Evolutionary conservation across 495 filamentous ascomycete species (phyloP).

Genomic region (Penicillium angulare): DNA sequence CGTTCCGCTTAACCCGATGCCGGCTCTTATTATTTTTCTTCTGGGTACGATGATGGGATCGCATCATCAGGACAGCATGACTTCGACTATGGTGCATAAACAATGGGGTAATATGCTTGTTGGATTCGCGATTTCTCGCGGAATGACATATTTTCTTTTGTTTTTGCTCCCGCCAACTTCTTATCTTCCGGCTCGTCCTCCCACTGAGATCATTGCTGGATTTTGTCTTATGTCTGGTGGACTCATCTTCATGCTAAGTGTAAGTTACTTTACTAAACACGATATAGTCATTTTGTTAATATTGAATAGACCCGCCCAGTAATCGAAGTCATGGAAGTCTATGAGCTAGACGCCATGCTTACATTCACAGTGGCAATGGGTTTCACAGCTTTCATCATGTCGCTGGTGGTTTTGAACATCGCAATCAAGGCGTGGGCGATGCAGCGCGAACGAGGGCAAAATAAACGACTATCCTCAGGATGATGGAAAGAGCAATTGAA

Average conservation of each 20-base stretch:
- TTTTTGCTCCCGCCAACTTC: conserved; percentile 81
- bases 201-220: conserved; percentile 78
- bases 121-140: conserved; percentile 74
- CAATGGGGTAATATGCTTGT: conserved; percentile 90
- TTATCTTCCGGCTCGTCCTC: conserved; percentile 80
- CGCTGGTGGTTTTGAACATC: conserved; percentile 72
- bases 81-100: conserved; percentile 92
- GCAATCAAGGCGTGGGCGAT: conserved; percentile 90
- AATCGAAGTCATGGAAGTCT: conserved; percentile 70
- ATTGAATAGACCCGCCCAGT: conserved; percentile 62
- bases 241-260: conserved; percentile 89
- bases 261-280: conserved; percentile 44
- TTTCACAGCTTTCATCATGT: conserved; percentile 79
- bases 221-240: conserved; percentile 90
- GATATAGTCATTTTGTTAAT: background rate
- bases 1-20: conserved; percentile 86
- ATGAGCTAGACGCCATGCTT: conserved; percentile 81
- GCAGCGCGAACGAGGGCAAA: conserved; percentile 50
- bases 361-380: conserved; percentile 89
- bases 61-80: conserved; percentile 81
- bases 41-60: conserved; percentile 93
- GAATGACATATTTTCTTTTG: conserved; percentile 73
- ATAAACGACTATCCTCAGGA: background rate
- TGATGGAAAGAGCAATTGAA: background rate
- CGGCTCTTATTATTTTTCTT: conserved; percentile 79